Conservation (phyloP, 345 rosid species). For the Reutealis trisperma region DNA sequence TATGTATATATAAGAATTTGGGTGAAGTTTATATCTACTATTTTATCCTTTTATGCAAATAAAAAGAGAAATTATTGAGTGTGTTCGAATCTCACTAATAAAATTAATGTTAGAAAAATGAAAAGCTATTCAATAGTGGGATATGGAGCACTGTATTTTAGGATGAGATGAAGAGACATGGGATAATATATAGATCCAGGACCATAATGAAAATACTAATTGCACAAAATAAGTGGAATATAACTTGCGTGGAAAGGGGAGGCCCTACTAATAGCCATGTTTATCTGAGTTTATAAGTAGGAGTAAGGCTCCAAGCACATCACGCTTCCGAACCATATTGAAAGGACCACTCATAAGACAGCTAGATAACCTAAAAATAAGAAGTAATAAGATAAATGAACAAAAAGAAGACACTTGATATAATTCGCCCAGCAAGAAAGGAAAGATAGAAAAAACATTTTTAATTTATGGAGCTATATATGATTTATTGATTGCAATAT, state of each 20-base stretch:
- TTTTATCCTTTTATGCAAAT: too few relatives aligned
- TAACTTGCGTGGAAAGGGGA: not conserved
- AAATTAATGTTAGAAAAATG: too few relatives aligned
- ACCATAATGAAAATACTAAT: too few relatives aligned
- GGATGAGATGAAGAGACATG: too few relatives aligned
- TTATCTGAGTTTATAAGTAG: not conserved
- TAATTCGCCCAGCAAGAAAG: not conserved
- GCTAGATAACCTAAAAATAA: not conserved
- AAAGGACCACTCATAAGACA: conserved; percentile 22
- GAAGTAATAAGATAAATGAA: not conserved
- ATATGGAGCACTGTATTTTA: too few relatives aligned
- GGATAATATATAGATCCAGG: too few relatives aligned
- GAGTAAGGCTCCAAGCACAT: conserved; percentile 7
- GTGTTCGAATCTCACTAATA: too few relatives aligned
- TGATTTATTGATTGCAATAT: too few relatives aligned
- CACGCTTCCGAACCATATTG: not conserved
- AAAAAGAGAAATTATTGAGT: too few relatives aligned
- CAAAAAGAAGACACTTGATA: not conserved
- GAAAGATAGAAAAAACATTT: not conserved
- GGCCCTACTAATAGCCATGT: not conserved
- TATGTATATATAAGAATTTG: too few relatives aligned
- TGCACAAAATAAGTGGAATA: not conserved
- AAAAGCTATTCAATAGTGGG: too few relatives aligned
- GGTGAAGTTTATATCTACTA: too few relatives aligned
- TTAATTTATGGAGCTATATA: not conserved